Base-by-base conservation (phyloP, 768 basidiomycete species). In the Naematelia aurantialba region DNA sequence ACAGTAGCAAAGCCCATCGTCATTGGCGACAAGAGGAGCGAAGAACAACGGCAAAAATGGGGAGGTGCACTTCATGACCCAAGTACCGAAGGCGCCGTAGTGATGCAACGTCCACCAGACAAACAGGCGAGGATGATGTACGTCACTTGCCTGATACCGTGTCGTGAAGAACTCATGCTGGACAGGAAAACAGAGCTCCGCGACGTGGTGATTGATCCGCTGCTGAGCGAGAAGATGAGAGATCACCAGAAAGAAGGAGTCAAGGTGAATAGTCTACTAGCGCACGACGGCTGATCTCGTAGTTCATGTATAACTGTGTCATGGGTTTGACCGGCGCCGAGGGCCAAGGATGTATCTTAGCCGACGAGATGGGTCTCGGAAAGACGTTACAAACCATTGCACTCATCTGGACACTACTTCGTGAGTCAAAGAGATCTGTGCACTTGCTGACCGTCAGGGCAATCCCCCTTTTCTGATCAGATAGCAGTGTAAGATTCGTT, bases 311-410 rank as follows among this genome's bases (percentile, higher is more conserved):
- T 70, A 90, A 93, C 70, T 90, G 87, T 69, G 88, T 93, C 17
- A 97, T 97, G 91, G 93, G 92, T 10, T 79, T 96, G 69, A 83
- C 89, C 55, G 88, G 86, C 74, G 89, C 91, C 61, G 91, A 93
- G 49, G 78, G 91, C 1, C 85, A 89, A 71, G 94, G 94, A 0
- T 93, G 91, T 67, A 96, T 99, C 64, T 82, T 99, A 30, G 96
- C 94, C 1, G 96, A 99, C 76, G 96, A 98, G 69, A 87, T 93
- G 93, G 94, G 94, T 51, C 83, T 99, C 51, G 96, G 96, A n/a
- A 99, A 99, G 80, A 96, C 92, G 1, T 58, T 74, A 51, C 75
- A 92, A 85, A 93, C 93, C 0, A 93, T 99, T 55, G 81, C 86
- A n/a, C 82, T 99, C 13, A 80, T 97, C 5, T 92, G 91, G 88